Evolutionary conservation across 225 moss, liverwort and hornwort genomes (phyloP).

Genomic region (Climacium dendroides): DNA sequence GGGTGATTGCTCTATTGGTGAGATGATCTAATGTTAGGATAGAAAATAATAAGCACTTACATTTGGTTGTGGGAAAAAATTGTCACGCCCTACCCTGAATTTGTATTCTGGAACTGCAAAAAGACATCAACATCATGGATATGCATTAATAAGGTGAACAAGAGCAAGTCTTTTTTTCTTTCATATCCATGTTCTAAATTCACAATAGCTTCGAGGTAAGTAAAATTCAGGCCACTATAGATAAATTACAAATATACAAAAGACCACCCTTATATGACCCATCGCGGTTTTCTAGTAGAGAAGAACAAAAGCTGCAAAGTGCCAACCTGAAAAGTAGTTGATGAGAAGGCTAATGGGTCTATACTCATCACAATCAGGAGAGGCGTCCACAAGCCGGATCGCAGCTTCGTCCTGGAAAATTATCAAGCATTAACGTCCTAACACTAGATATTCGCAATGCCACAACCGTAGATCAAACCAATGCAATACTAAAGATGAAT

Average conservation of each 20-base stretch:
- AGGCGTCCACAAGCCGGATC: slow-evolving; percentile 53
- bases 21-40: neutral
- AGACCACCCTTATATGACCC: neutral
- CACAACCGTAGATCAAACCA: neutral
- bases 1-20: neutral
- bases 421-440: neutral
- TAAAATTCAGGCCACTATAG: neutral
- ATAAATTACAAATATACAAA: neutral
- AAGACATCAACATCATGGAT: neutral
- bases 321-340: slow-evolving; percentile 80
- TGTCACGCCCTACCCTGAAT: slow-evolving; percentile 66
- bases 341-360: slow-evolving; percentile 78
- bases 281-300: neutral
- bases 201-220: neutral
- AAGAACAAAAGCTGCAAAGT: neutral
- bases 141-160: neutral
- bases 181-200: neutral
- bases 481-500: neutral
- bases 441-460: neutral
- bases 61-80: slow-evolving; percentile 79
- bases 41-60: slow-evolving; percentile 23
- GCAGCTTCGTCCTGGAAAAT: slow-evolving; percentile 85
- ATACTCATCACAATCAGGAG: slow-evolving; percentile 69
- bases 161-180: neutral
- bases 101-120: slow-evolving; percentile 74